Evolutionary conservation across 495 filamentous ascomycete genomes (phyloP), one percentile per base, ranked within the genome.

Genomic region (Penicillium nucicola): DNA sequence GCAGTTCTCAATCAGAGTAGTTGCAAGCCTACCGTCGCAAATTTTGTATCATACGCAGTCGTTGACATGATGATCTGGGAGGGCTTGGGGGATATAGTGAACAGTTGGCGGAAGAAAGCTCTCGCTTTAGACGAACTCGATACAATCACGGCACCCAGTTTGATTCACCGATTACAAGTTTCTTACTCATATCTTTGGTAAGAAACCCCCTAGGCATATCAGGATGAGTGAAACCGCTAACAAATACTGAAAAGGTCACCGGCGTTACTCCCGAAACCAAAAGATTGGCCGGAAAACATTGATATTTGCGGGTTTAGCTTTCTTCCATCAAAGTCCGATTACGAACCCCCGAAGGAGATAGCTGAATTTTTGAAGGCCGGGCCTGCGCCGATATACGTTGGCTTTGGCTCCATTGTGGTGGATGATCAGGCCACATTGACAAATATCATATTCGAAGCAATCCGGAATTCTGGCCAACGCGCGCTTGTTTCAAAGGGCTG

Each of bases 51-150:
- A 2, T 93, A 93, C 57, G 79, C 82, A 4, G 63, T 92, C 23
- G 83, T 91, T 6, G 88, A 93, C 52, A 84, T 87, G 82, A 83
- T 92, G 81, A 85, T 85, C 25, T 90, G 87, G 87, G 85, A 91
- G 60, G 87, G 87, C 2, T 72, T 91, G 2, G 87, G 87, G 18
- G 87, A 90, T 54, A 68, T 92, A 3, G 82, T 90, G 50, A 92
- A 92, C 57, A 74, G 82, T 13, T 90, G 88, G 48, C 77, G 87
- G 13, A 77, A 86, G 12, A 77, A 79, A 31, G 72, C 70, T n/a
- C 70, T 90, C 1, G 80, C 80, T 13, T 68, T 90, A 3, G 86
- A 88, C 52, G 77, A 82, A 0, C 76, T 90, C 19, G 82, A 82
- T 48, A 61, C 82, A 0, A 79, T 87, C 20, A 84, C 81, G 74